These are phyloP conservation scores for Hydrangea macrophylla DNA, from an alignment of 148 eudicot genomes.

Conservation along the genomic window DNA sequence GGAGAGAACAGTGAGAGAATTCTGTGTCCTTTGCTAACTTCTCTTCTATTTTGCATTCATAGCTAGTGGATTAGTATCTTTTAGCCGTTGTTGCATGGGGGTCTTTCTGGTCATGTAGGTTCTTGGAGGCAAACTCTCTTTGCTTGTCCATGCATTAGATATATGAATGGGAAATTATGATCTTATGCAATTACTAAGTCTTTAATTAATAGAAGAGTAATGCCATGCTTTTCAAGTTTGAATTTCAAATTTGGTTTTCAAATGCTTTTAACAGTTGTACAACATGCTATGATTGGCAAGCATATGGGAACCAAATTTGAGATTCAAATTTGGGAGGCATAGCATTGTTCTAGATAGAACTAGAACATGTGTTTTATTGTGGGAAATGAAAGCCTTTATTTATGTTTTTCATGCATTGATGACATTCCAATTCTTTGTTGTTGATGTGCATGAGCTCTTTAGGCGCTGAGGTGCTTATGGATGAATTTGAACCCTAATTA, in stretches of 20 bases:
- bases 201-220: too few species aligned
- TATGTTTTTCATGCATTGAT: not conserved
- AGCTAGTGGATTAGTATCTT: not conserved
- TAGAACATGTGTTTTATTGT: not conserved
- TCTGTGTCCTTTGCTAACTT: not conserved
- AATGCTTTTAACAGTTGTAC: too few species aligned
- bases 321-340: too few species aligned
- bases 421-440: not conserved
- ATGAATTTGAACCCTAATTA: too few species aligned
- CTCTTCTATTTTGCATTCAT: too few species aligned
- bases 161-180: conserved; percentile 6
- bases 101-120: conserved; percentile 24
- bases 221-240: too few species aligned
- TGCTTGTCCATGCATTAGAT: conserved; percentile 38
- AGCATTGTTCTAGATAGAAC: too few species aligned
- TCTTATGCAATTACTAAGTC: not conserved
- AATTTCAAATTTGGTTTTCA: too few species aligned
- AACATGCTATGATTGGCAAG: too few species aligned
- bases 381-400: not conserved
- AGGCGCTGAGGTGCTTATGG: not conserved
- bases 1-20: conserved; percentile 37
- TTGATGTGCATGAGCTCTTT: not conserved
- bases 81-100: conserved; percentile 9
- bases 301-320: too few species aligned
- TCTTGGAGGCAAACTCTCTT: conserved; percentile 42